Base-by-base conservation (phyloP, 768 basidiomycete species). In the Saitozyma sp. region DNA sequence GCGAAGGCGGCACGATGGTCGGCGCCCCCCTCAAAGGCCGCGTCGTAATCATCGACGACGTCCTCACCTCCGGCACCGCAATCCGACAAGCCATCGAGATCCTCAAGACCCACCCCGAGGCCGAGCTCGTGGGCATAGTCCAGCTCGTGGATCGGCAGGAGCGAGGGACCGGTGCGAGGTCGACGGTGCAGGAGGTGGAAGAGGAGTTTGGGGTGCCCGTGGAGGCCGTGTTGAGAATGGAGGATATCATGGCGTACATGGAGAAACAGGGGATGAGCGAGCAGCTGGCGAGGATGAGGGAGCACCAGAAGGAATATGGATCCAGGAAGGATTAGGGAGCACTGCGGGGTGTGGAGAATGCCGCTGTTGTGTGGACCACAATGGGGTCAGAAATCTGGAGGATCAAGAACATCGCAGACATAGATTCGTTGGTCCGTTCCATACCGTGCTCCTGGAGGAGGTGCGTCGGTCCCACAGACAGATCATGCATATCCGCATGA, bases 11-110 rank as follows among this genome's bases (percentile, higher is more conserved):
- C 0, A 83, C 84, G 54, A 85, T 95, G 75, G 92, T 99, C 64
- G 96, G 95, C 19, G 87, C 89, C 3, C 81, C 89, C 3, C 84
- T 96, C n/a, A 82, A 84, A 57, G 91, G 89, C 20, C 83, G 84
- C 54, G 90, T 98, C 2, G 85, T 98, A 55, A 85, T 98, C 50
- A 83, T 98, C 41, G 95, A 99, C 82, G 95, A 99, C 69, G 96
- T 99, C 56, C 91, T 97, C 84, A 98, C 96, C 2, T 64, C 71
- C 52, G 80, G 79, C 11, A 78, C 89, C 20, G 95, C 95, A 6
- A 87, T 93, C 39, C 85, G 93, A 9, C 85, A 86, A 41, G 89
- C 93, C 3, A 88, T 95, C 54, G 86, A 87, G 51, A 86, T 87
- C 8, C 88, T 98, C 16, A 78, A 79, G 42, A 75, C 81, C 54